A percentile compares a stretch with the other conserved stretches of the same genome.
phyloP scores from a whole-genome alignment of 495 filamentous ascomycete genomes.

The Penicillium psychrofluorescens region DNA sequence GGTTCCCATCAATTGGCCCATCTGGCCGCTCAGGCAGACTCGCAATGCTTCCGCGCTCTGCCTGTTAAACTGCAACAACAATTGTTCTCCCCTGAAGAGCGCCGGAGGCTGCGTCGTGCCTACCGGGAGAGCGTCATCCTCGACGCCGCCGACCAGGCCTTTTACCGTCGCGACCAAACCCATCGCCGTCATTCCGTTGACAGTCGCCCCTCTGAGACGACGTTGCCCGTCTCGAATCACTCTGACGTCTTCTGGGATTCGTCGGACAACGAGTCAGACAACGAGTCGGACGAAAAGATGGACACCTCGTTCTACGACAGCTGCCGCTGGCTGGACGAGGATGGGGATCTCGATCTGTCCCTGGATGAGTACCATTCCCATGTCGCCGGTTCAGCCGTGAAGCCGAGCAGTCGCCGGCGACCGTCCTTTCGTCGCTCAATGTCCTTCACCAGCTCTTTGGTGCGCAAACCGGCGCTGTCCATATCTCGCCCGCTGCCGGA shows the following conservation, averaged over 20 bases:
- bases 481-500: constrained; percentile 11
- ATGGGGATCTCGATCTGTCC: constrained; percentile 65
- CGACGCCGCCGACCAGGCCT: constrained; percentile 64
- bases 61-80: constrained; percentile 64
- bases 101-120: constrained; percentile 47
- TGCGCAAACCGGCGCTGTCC: constrained; percentile 6
- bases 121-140: constrained; percentile 53
- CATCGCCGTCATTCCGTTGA: constrained; percentile 15
- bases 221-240: constrained; percentile 13
- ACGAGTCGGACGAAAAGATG: constrained; percentile 33
- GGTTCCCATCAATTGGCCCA: constrained; percentile 33
- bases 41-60: constrained; percentile 61
- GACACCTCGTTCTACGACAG: constrained; percentile 54
- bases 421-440: constrained; percentile 43
- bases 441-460: constrained; percentile 24
- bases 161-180: constrained; percentile 25
- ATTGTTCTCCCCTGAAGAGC: constrained; percentile 70
- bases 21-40: constrained; percentile 47
- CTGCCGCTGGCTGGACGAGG: constrained; percentile 76
- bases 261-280: constrained; percentile 21
- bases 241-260: constrained; percentile 24
- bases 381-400: constrained; percentile 25
- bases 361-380: constrained; percentile 48
- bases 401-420: constrained; percentile 13
- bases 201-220: constrained; percentile 13